These are phyloP conservation scores for Apiospora sp. DNA, from an alignment of 2,329 filamentous ascomycete species.

Conservation along the genomic window DNA sequence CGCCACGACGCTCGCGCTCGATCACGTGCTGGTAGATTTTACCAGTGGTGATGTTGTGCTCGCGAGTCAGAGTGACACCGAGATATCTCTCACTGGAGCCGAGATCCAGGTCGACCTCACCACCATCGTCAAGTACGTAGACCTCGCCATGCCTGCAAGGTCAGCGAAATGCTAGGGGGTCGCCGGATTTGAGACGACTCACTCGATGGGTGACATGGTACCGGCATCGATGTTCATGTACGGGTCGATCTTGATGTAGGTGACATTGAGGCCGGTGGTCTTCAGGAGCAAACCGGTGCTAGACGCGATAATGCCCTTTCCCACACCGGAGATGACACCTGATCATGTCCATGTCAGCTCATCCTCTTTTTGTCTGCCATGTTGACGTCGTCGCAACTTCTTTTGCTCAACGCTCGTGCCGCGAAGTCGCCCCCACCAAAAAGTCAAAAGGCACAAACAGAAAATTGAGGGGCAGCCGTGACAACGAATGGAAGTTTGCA, in stretches of 20 bases:
- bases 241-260: constrained; percentile 62
- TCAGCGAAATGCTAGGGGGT: neutral
- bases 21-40: constrained; percentile 95
- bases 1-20: constrained; percentile 66
- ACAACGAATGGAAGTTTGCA: neutral
- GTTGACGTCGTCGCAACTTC: neutral
- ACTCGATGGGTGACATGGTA: constrained; percentile 54
- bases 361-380: neutral
- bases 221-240: constrained; percentile 81
- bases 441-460: neutral
- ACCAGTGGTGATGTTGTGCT: constrained; percentile 97
- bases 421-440: neutral
- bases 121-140: constrained; percentile 86
- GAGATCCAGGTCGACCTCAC: constrained; percentile 63
- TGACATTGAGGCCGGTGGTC: constrained; percentile 78
- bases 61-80: constrained; percentile 79
- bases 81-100: constrained; percentile 72
- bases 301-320: constrained; percentile 71
- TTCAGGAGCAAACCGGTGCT: constrained; percentile 80
- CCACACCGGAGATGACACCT: constrained; percentile 55
- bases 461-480: neutral
- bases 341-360: neutral
- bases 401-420: neutral
- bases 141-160: constrained; percentile 79
- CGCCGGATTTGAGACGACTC: constrained; percentile 27